phyloP scores from a whole-genome alignment of 129 eudicot species.

The Escallonia rubra region DNA sequence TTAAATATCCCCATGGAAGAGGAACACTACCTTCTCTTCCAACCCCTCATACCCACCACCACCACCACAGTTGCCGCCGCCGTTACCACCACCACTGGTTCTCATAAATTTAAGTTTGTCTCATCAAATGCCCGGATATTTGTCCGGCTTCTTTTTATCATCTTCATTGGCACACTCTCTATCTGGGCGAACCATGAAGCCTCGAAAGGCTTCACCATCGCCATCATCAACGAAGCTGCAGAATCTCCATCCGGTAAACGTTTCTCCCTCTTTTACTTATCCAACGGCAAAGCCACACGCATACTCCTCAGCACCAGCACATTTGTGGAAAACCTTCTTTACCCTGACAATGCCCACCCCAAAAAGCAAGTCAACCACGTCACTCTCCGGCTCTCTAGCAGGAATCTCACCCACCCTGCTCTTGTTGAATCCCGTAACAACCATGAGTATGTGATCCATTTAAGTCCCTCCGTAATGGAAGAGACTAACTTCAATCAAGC shows the following conservation, averaged over 20 bases:
- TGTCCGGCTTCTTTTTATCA: constrained; percentile 31
- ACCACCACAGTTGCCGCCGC: background rate
- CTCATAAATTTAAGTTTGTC: background rate
- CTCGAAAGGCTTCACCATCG: constrained; percentile 54
- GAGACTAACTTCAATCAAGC: constrained; percentile 16
- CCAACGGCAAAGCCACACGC: constrained; percentile 58
- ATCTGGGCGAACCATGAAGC: constrained; percentile 66
- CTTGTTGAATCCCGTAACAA: constrained; percentile 9
- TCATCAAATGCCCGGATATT: constrained; percentile 22
- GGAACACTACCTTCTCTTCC: constrained; percentile 10
- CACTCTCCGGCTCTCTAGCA: constrained; percentile 26
- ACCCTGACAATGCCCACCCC: constrained; percentile 20
- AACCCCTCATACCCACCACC: constrained; percentile 21
- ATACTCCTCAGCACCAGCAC: constrained; percentile 36
- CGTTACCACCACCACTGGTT: background rate
- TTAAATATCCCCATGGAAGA: no score
- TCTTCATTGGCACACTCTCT: constrained; percentile 31
- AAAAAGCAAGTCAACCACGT: constrained; percentile 45
- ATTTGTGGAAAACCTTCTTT: constrained; percentile 41
- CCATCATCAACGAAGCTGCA: constrained; percentile 38
- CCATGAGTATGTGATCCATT: constrained; percentile 24
- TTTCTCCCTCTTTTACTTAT: constrained; percentile 46
- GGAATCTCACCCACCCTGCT: constrained; percentile 10
- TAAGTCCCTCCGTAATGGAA: constrained; percentile 43
- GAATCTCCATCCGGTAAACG: constrained; percentile 27